Evolutionary conservation across 78 protist species (phyloP), one percentile per base, ranked within the genome.

Genomic region (Dictyostelium firmibasis): DNA sequence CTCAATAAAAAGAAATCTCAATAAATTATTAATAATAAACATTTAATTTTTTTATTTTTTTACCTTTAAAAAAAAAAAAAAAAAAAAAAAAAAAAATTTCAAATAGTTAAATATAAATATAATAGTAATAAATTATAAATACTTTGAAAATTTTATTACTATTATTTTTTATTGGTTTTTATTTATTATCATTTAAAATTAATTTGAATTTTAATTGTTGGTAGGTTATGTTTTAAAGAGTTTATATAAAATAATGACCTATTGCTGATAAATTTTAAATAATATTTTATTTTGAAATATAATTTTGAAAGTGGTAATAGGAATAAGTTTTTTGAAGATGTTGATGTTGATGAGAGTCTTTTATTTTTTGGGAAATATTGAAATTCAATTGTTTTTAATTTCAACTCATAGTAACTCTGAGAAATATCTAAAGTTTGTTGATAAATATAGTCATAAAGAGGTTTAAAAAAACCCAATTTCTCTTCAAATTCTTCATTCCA

Each of bases 1-100:
- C 27, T 85, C 2, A 72, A 70, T 13, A 92, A 92, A 83, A 83
- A 92, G 81, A 83, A 92, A 81, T 57, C 86, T 16, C 57, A 78
- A 62, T 91, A 91, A 88, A 83, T 41, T 5, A 35, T 9, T 2
- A 5, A 57, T 25, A 25, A 57, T 57, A 11, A 44, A n/a, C n/a
- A n/a, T n/a, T n/a, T n/a, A n/a, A n/a, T n/a, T n/a, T n/a, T n/a
- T n/a, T n/a, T n/a, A n/a, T n/a, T n/a, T n/a, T n/a, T n/a, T n/a
- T n/a, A n/a, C n/a, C n/a, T 82, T 82, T 36, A 82, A 44, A 67
- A 16, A 44, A 82, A 67, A 8, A 47, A 33, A 38, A 4, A 35
- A 18, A 36, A 33, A 33, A 35, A 75, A 38, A 75, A 41, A 43
- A 23, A 10, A 44, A 44, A 29, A 31, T 10, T 6, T 29, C 0